These are phyloP conservation scores for Ormosia emarginata DNA, from an alignment of 306 rosid species.

Conservation along the genomic window DNA sequence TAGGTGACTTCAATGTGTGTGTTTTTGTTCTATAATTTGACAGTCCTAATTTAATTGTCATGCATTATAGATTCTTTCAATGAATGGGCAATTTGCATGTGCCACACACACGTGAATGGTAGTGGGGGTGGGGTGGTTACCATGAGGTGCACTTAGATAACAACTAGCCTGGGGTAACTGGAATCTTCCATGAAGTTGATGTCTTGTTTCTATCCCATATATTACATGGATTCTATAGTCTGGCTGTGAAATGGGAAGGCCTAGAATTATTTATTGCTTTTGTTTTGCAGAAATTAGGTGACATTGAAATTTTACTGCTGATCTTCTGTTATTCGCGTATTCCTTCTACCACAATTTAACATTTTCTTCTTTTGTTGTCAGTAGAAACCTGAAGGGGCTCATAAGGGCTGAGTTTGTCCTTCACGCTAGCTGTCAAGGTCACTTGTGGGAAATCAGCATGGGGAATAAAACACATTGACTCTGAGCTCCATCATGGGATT, in stretches of 20 bases:
- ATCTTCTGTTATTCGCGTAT: background rate
- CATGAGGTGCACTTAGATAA: background rate
- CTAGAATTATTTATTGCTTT: background rate
- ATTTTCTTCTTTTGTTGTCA: background rate
- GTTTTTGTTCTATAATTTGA: background rate
- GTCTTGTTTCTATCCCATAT: background rate
- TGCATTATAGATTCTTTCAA: background rate
- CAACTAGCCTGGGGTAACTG: background rate
- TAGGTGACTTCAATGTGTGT: background rate
- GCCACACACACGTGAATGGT: background rate
- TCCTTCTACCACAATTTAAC: background rate
- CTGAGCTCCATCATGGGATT: slow-evolving; percentile 64
- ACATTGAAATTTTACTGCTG: background rate
- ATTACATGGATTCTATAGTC: background rate
- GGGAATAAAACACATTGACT: no score
- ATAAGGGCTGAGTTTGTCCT: slow-evolving; percentile 23
- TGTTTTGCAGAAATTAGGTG: background rate
- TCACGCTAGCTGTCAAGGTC: no score
- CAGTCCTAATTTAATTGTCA: background rate
- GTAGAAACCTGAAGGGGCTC: slow-evolving; percentile 60
- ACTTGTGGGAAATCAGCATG: no score
- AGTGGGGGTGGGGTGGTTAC: background rate
- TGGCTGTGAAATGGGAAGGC: background rate
- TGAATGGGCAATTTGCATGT: background rate
- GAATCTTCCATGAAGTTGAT: background rate